Percentiles rank a stretch among this genome's conserved stretches.
phyloP scores from a whole-genome alignment of 2,329 filamentous ascomycete species.

The Aspergillus quadrilineatus region DNA sequence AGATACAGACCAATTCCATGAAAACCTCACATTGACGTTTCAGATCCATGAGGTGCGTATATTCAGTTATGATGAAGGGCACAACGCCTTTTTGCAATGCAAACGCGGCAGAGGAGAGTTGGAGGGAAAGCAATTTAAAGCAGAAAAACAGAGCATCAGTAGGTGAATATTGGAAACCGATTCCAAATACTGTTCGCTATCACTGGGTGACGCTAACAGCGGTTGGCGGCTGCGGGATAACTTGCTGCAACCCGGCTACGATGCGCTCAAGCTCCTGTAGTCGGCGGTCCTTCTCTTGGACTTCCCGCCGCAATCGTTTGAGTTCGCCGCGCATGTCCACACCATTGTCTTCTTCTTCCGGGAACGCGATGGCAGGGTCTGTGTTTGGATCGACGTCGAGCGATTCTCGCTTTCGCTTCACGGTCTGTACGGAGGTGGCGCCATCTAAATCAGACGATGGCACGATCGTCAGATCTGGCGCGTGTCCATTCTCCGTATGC shows the following conservation, averaged over 20 bases:
- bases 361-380: slow-evolving; percentile 20
- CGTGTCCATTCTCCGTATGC: slow-evolving; percentile 39
- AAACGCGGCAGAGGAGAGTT: slow-evolving; percentile 21
- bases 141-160: slow-evolving; percentile 9
- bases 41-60: slow-evolving; percentile 22
- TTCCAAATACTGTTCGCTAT: slow-evolving; percentile 2
- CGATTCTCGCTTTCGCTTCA: slow-evolving; percentile 39
- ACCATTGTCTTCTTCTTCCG: slow-evolving; percentile 44
- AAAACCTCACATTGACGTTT: slow-evolving; percentile 22
- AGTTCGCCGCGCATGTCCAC: slow-evolving; percentile 60
- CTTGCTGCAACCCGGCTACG: slow-evolving; percentile 38
- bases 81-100: slow-evolving; percentile 37
- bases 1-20: slow-evolving; percentile 26
- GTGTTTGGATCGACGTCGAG: slow-evolving; percentile 17
- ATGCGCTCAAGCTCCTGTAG: slow-evolving; percentile 44
- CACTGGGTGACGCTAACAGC: slow-evolving; percentile 17
- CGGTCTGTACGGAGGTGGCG: slow-evolving; percentile 28
- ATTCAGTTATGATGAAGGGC: slow-evolving; percentile 15
- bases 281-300: slow-evolving; percentile 55
- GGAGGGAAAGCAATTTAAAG: slow-evolving; percentile 3
- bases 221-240: slow-evolving; percentile 37
- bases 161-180: neutral
- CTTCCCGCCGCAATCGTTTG: slow-evolving; percentile 66
- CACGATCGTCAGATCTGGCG: slow-evolving; percentile 33
- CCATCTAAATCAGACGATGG: slow-evolving; percentile 32